Conservation (phyloP, 768 basidiomycete genomes). For the Macrocybe gigantea region DNA sequence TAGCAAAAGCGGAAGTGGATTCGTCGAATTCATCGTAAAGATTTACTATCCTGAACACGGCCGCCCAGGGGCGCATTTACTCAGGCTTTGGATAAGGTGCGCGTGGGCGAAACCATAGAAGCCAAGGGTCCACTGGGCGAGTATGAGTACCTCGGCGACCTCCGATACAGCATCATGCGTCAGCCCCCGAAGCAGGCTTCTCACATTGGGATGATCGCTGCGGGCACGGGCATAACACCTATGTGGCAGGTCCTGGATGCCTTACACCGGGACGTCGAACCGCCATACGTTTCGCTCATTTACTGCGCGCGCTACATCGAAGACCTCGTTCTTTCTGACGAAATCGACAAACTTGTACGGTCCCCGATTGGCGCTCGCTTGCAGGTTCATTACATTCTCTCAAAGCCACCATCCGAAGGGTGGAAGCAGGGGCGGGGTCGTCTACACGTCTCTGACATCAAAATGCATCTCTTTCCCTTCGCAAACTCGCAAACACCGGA, state of each 20-base stretch:
- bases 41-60: constrained; percentile 18
- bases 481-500: too few species aligned
- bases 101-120: constrained; percentile 43
- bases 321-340: too few species aligned
- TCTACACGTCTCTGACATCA: too few species aligned
- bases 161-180: constrained; percentile 15
- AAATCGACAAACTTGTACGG: too few species aligned
- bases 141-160: constrained; percentile 42
- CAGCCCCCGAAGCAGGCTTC: constrained; percentile 26
- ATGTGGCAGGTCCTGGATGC: constrained; percentile 50
- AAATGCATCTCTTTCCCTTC: too few species aligned
- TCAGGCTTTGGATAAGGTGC: constrained; percentile 34
- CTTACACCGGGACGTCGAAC: constrained; percentile 30
- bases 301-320: too few species aligned
- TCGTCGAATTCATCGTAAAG: constrained; percentile 50
- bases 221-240: constrained; percentile 55
- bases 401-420: too few species aligned
- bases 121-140: constrained; percentile 57
- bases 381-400: too few species aligned
- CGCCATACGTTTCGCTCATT: too few species aligned
- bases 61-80: constrained; percentile 50
- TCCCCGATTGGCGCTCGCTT: too few species aligned
- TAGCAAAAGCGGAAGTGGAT: constrained; percentile 41
- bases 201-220: constrained; percentile 50
- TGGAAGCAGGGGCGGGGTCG: too few species aligned